phyloP scores from a whole-genome alignment of 345 rosid species.

The Combretum micranthum region DNA sequence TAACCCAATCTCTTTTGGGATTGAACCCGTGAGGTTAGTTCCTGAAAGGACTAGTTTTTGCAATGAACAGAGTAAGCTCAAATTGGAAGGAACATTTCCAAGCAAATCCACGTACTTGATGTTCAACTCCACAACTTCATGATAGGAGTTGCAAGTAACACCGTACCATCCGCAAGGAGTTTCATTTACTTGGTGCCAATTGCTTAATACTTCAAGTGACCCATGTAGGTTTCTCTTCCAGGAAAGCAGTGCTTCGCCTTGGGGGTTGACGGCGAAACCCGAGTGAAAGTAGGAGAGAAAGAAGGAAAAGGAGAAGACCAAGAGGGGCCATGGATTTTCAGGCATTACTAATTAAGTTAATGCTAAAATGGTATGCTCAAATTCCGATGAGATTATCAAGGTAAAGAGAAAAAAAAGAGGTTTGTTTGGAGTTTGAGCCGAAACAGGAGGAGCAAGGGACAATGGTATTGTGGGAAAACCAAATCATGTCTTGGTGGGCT shows the following conservation, averaged over 20 bases:
- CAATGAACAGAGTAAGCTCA: constrained; percentile 32
- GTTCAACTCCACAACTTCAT: constrained; percentile 32
- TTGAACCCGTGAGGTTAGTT: constrained; percentile 63
- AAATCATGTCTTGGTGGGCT: constrained; percentile 46
- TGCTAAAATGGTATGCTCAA: constrained; percentile 8
- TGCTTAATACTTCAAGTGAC: constrained; percentile 20
- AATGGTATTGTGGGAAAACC: constrained; percentile 21
- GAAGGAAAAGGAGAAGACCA: constrained; percentile 17
- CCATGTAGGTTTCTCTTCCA: constrained; percentile 45
- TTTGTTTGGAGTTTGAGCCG: constrained; percentile 26
- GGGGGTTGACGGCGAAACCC: constrained; percentile 33
- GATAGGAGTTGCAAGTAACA: constrained; percentile 29
- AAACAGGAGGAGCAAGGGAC: constrained; percentile 34
- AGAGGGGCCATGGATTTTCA: constrained; percentile 45
- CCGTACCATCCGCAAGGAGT: constrained; percentile 62
- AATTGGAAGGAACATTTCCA: constrained; percentile 40
- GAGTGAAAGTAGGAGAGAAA: constrained; percentile 1
- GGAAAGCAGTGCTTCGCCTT: constrained; percentile 53
- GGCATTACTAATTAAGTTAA: constrained; percentile 49
- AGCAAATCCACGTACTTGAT: constrained; percentile 41
- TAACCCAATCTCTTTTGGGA: constrained; percentile 42
- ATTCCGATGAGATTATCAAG: constrained; percentile 28
- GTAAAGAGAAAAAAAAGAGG: constrained; percentile 18
- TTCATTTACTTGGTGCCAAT: constrained; percentile 29
- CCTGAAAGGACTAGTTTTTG: constrained; percentile 41